Percentiles rank a stretch among this genome's conserved stretches.
phyloP scores from a whole-genome alignment of 176 grass and related monocot genomes.

The Aegilops sharonensis region DNA sequence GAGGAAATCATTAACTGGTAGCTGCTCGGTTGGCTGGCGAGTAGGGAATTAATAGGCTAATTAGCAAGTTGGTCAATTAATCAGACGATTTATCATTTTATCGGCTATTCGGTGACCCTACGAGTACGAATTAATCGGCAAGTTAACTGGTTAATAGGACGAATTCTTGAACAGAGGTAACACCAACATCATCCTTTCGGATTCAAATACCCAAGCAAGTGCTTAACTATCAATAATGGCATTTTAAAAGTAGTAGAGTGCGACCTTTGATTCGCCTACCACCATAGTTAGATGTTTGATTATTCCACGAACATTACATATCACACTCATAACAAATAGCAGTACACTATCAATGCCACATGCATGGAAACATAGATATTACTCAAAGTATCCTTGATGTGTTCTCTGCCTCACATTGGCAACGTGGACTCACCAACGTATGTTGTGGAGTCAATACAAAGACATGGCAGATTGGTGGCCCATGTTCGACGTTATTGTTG shows the following conservation, averaged over 20 bases:
- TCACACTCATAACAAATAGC: background rate
- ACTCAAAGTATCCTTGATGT: background rate
- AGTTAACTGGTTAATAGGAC: too few relatives aligned
- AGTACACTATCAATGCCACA: background rate
- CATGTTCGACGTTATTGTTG: background rate
- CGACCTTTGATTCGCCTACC: background rate
- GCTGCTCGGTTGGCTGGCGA: too few relatives aligned
- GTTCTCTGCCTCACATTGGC: background rate
- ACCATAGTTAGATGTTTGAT: background rate
- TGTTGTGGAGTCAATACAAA: slow-evolving; percentile 13
- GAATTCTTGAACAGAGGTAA: background rate
- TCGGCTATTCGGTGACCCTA: too few relatives aligned
- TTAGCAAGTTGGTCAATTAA: too few relatives aligned
- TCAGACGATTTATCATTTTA: too few relatives aligned
- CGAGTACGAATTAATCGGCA: too few relatives aligned
- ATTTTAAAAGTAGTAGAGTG: background rate
- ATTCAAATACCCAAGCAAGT: background rate
- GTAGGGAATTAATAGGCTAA: too few relatives aligned
- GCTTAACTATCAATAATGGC: background rate
- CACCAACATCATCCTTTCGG: background rate
- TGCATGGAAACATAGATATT: background rate
- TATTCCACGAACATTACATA: background rate
- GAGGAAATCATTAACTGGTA: too few relatives aligned
- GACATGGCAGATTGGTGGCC: background rate
- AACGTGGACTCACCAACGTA: background rate